These are phyloP conservation scores for Samsoniella hepiali DNA, from an alignment of 2,329 filamentous ascomycete genomes.

Conservation along the genomic window DNA sequence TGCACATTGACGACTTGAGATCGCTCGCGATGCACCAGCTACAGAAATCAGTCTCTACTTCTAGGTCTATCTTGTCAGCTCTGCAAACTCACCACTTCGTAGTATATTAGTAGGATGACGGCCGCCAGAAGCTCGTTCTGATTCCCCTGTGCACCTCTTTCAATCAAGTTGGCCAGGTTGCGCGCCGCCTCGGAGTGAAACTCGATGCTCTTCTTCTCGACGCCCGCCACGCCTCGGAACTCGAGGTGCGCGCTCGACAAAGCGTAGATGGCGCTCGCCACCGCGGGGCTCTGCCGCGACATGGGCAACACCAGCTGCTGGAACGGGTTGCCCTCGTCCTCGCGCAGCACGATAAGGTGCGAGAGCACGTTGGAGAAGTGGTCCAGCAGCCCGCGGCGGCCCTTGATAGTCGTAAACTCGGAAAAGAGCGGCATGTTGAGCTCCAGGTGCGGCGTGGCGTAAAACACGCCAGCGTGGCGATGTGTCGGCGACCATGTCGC, in stretches of 20 bases:
- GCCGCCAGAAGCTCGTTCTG: constrained; percentile 58
- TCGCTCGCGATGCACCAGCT: constrained; percentile 59
- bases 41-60: neutral
- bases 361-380: constrained; percentile 64
- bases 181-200: constrained; percentile 60
- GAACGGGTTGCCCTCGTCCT: constrained; percentile 61
- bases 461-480: constrained; percentile 21
- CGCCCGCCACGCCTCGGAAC: constrained; percentile 53
- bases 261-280: constrained; percentile 83
- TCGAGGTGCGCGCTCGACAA: constrained; percentile 81
- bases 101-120: constrained; percentile 61
- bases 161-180: constrained; percentile 55
- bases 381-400: constrained; percentile 54
- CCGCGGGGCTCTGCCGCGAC: constrained; percentile 50
- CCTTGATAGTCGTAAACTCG: constrained; percentile 54
- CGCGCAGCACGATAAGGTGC: constrained; percentile 62
- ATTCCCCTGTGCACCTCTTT: constrained; percentile 47
- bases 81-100: constrained; percentile 55
- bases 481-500: neutral
- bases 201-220: constrained; percentile 52
- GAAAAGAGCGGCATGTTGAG: constrained; percentile 52
- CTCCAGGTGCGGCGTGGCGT: constrained; percentile 39
- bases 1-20: constrained; percentile 60
- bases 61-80: no score
- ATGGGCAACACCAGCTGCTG: constrained; percentile 61